Base-by-base conservation (phyloP, 352 stramenopile genomes). In the Pythium apleroticum region DNA sequence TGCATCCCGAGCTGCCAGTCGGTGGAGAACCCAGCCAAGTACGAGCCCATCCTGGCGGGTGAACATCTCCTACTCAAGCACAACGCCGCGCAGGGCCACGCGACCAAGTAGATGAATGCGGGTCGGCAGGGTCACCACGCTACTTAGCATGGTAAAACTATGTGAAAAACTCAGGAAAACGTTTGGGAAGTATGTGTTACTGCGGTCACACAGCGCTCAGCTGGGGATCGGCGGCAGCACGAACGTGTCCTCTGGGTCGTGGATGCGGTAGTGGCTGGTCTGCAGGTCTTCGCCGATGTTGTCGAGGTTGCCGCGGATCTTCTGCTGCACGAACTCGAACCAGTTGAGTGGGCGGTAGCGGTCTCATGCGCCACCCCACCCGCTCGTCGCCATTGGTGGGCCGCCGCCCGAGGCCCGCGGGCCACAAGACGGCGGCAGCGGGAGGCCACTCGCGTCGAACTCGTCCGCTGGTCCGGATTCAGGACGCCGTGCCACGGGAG, bases 221-320 rank as follows among this genome's bases (percentile, higher is more conserved):
- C 28, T 49, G 19, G 41, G 41, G 20, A 49, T 49, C 7, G 41
- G 41, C 19, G 41, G n/a, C 6, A 49, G 41, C 41, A 27, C 19
- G 41, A 49, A 49, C 41, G 41, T 19, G n/a, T 49, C 41, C 19
- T 49, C 20, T 27, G 41, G 41, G 19, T 49, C 41, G 41, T 58
- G 20, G 31, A 58, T 45, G 31, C 45, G 57, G 45, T 70, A 98
- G 63, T 97, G 74, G 24, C 71, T 74, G 57, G 97, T 97, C 77
- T 97, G 91, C 66, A 97, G 90, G 60, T 98, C 94, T 20, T 87
- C 73, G 20, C 94, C 94, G 17, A 91, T 60, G 75, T 98, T 84
- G 2, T 83, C 90, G 63, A 94, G 89, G 72, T 98, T 88, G 41
- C 94, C 91, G 24, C 85, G 80, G 78, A 97, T 94, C 27, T 91